A percentile compares a stretch with the other conserved stretches of the same genome.
Conservation (phyloP, 306 rosid genomes). For the Biancaea sappan region DNA sequence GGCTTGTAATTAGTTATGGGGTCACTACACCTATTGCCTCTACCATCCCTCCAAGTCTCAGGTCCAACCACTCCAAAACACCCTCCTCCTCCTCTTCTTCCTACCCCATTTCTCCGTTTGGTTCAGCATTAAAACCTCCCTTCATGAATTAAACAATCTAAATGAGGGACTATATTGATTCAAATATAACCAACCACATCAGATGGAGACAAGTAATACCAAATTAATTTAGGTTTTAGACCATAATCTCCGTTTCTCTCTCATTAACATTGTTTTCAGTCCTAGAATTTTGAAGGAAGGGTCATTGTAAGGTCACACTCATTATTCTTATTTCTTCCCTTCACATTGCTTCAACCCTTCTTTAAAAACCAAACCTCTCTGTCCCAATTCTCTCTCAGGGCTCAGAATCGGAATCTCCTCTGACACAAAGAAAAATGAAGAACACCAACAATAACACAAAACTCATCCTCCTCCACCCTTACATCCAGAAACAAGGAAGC, state of each 20-base stretch:
- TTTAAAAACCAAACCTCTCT: constrained; percentile 57
- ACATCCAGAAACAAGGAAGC: constrained; percentile 92
- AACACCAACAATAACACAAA: constrained; percentile 71
- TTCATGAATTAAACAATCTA: constrained; percentile 14
- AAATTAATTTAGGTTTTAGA: constrained; percentile 10
- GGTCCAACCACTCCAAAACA: constrained; percentile 48
- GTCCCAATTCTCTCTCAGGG: constrained; percentile 39
- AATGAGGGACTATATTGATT: constrained; percentile 13
- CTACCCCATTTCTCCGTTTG: constrained; percentile 9
- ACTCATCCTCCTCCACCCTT: constrained; percentile 95
- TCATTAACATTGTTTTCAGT: constrained; percentile 35
- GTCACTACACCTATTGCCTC: constrained; percentile 54
- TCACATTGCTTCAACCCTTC: constrained; percentile 52
- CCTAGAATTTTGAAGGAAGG: constrained; percentile 39
- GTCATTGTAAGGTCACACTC: constrained; percentile 58
- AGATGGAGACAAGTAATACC: constrained; percentile 22
- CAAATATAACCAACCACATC: constrained; percentile 32
- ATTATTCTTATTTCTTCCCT: constrained; percentile 4
- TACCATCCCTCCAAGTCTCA: constrained; percentile 40
- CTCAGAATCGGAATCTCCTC: constrained; percentile 42
- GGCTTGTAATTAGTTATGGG: constrained; percentile 78
- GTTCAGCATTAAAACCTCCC: constrained; percentile 25
- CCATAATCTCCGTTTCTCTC: constrained; percentile 9
- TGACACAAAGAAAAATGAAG: constrained; percentile 50
- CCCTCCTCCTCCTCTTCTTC: not conserved